These are phyloP conservation scores for Chrysosporium keratinophilum DNA, from an alignment of 2,329 filamentous ascomycete species.

Conservation along the genomic window DNA sequence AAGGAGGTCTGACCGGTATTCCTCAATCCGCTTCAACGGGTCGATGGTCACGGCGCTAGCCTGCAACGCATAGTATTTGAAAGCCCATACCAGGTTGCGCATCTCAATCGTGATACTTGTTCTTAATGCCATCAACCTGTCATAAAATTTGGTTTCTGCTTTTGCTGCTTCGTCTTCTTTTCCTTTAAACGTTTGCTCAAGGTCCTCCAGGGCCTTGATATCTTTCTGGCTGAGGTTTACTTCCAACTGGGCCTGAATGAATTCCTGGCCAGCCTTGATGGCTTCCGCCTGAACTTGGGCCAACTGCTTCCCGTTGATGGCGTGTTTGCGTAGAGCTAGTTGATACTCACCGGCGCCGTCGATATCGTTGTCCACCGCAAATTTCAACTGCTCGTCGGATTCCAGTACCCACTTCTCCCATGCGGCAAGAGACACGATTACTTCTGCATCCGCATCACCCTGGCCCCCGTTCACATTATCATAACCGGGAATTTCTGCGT, in stretches of 20 bases:
- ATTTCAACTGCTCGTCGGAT: constrained; percentile 3
- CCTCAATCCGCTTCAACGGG: background rate
- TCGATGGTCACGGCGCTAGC: background rate
- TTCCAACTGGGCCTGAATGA: constrained; percentile 1
- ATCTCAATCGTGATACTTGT: constrained; percentile 5
- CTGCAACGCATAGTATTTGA: background rate
- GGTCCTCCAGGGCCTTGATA: background rate
- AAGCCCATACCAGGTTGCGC: background rate
- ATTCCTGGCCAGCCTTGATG: constrained; percentile 8
- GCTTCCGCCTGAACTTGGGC: constrained; percentile 3
- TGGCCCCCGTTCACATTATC: background rate
- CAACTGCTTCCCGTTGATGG: constrained; percentile 4
- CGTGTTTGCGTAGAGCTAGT: constrained; percentile 4
- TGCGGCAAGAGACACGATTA: background rate
- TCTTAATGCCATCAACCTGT: background rate
- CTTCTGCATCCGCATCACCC: background rate
- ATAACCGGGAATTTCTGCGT: too few species aligned
- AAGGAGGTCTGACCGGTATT: background rate
- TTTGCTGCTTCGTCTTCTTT: background rate
- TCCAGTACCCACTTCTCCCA: constrained; percentile 8
- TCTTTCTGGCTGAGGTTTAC: background rate
- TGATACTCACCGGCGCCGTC: background rate
- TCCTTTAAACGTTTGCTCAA: background rate
- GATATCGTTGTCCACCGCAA: background rate
- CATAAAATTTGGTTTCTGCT: constrained; percentile 3